Base-by-base conservation (phyloP, 2,329 filamentous ascomycete genomes). In the Pestalotiopsis sp. region DNA sequence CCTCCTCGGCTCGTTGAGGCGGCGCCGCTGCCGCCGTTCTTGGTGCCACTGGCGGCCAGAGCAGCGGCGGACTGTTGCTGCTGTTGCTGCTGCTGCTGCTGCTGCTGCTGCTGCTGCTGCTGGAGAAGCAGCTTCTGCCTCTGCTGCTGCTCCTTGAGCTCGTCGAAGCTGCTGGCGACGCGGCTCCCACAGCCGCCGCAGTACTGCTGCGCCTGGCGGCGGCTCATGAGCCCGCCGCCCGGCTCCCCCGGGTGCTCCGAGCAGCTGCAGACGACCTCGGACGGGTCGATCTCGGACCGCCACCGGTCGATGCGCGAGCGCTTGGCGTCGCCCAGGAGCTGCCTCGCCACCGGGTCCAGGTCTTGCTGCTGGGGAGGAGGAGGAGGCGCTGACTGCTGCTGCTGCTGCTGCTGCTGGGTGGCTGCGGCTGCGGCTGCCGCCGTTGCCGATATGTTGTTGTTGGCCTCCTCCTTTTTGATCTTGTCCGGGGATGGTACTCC, bases 281-380 rank as follows among this genome's bases (percentile, higher is more conserved):
- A 76, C 24, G 76, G 74, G 44, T 78, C 78, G 61, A 87, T 83
- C 75, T 87, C 85, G 65, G 77, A 76, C 66, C 82, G 82, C 85
- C 85, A 88, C 68, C 83, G 78, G 68, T 83, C 75, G 70, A 87
- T 85, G 74, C 81, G 80, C 63, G 70, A 67, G 55, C 73, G 68
- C 67, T 74, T 76, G 38, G 66, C 67, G 40, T 67, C 62, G 66
- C 6, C 61, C 58, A 26, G 68, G 62, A 48, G 64, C 64, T 64
- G 39, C 38, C 65, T 59, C 44, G n/a, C n/a, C 9, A 61, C 24
- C 17, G 24, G 14, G 58, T 57, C 26, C 38, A 68, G 56, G 48
- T 67, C 67, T 44, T 68, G 66, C 26, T 60, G 20, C 9, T 61
- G 22, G 63, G 56, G 64, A 58, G 4, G 57, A 17, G 58, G 4